phyloP scores from a whole-genome alignment of 139 green algal species.

The Limnomonas spitsbergensis region DNA sequence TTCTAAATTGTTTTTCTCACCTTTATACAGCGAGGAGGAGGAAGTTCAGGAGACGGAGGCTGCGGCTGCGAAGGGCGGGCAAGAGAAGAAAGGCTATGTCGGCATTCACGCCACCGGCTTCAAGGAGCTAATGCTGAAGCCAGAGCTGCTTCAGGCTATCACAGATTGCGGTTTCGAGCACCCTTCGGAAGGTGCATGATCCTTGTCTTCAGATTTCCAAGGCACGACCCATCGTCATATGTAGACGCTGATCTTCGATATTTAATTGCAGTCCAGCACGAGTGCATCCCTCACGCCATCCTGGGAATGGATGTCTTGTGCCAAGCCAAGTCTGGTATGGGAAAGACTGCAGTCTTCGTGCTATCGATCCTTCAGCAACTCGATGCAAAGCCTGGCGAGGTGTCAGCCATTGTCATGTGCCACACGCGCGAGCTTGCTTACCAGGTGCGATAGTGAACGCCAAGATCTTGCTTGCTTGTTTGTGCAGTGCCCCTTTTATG shows the following conservation, averaged over 20 bases:
- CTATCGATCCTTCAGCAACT: constrained; percentile 97
- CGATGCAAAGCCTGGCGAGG: constrained; percentile 64
- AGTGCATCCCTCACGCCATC: constrained; percentile 98
- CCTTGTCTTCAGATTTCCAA: not conserved
- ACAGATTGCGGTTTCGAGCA: constrained; percentile 98
- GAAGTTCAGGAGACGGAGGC: constrained; percentile 16
- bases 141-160: constrained; percentile 92
- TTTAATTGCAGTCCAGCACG: constrained; percentile 89
- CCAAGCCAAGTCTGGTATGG: constrained; percentile 99
- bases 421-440: constrained; percentile 98
- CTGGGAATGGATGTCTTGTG: constrained; percentile 97
- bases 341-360: constrained; percentile 99
- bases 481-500: too few relatives aligned
- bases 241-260: not conserved
- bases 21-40: constrained; percentile 10
- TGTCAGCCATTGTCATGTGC: constrained; percentile 88
- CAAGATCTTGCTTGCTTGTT: not conserved
- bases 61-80: constrained; percentile 43
- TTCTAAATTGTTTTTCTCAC: not conserved
- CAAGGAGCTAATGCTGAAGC: constrained; percentile 94
- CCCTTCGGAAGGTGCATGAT: constrained; percentile 89
- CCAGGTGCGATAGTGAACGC: constrained; percentile 60
- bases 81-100: constrained; percentile 92
- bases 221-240: not conserved
- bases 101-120: constrained; percentile 96